Conservation (phyloP, 495 filamentous ascomycete genomes). For the Lepraria neglecta region DNA sequence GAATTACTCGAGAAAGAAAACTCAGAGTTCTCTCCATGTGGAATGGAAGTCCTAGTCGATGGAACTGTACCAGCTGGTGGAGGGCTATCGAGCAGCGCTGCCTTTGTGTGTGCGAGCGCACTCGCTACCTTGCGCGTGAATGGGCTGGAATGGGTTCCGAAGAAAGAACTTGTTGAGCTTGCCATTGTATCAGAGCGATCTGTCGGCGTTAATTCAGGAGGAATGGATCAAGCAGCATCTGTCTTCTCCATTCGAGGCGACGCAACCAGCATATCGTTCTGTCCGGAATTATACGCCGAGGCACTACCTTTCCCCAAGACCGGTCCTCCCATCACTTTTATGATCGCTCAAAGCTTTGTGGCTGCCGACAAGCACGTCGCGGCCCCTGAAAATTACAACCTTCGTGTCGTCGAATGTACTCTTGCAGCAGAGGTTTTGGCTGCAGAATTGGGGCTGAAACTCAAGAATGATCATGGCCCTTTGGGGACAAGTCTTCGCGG, state of each 20-base stretch:
- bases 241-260: conserved; percentile 82
- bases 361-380: conserved; percentile 91
- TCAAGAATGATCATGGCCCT: conserved; percentile 75
- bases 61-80: conserved; percentile 88
- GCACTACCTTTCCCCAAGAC: conserved; percentile 81
- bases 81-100: conserved; percentile 87
- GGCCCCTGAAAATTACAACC: conserved; percentile 88
- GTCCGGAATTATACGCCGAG: conserved; percentile 65
- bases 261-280: conserved; percentile 86
- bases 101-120: conserved; percentile 86
- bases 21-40: conserved; percentile 54
- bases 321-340: conserved; percentile 75
- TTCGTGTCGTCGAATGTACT: conserved; percentile 91
- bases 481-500: conserved; percentile 77
- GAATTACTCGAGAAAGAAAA: conserved; percentile 68
- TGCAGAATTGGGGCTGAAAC: conserved; percentile 53
- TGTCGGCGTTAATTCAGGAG: conserved; percentile 94
- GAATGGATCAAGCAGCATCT: conserved; percentile 99
- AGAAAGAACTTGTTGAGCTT: conserved; percentile 81
- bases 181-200: conserved; percentile 90
- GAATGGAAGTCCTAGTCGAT: conserved; percentile 84
- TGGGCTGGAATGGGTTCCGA: conserved; percentile 70
- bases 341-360: conserved; percentile 92
- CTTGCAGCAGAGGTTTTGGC: conserved; percentile 75
- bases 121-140: conserved; percentile 84